Conservation (phyloP, 75 land plant genomes). For the Pinus taeda region DNA sequence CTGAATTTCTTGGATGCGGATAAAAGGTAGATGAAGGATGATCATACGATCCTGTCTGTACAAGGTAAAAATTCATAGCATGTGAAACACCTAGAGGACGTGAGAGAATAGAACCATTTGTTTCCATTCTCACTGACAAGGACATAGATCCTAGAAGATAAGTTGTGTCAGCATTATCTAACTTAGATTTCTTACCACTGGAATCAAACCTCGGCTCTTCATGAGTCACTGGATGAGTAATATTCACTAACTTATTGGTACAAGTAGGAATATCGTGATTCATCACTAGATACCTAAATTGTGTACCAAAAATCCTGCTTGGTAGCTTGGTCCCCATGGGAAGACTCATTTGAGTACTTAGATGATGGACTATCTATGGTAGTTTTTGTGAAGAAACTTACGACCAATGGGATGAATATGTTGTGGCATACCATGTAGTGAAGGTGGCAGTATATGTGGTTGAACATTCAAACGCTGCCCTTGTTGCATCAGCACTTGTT, state of each 20-base stretch:
- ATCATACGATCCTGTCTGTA: too few relatives aligned
- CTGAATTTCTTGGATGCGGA: too few relatives aligned
- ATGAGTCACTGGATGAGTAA: slow-evolving; percentile 91
- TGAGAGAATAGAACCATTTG: slow-evolving; percentile 43
- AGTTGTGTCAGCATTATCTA: slow-evolving; percentile 18
- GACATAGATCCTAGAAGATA: slow-evolving; percentile 15
- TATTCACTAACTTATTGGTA: slow-evolving; percentile 62
- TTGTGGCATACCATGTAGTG: not conserved
- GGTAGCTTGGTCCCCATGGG: too few relatives aligned
- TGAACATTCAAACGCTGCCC: too few relatives aligned
- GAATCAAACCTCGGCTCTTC: slow-evolving; percentile 63
- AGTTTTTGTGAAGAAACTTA: not conserved
- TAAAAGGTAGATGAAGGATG: too few relatives aligned
- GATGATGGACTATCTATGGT: slow-evolving; percentile 46
- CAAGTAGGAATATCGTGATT: slow-evolving; percentile 6
- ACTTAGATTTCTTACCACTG: slow-evolving; percentile 16
- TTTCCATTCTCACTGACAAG: slow-evolving; percentile 25
- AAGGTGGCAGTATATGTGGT: not conserved
- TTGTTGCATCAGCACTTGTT: too few relatives aligned
- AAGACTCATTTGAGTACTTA: slow-evolving; percentile 42
- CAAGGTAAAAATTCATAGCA: too few relatives aligned
- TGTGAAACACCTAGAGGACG: slow-evolving; percentile 30
- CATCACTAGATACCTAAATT: not conserved
- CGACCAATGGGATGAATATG: not conserved
- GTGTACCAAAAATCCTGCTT: not conserved